Conservation (phyloP, 2,329 filamentous ascomycete genomes). For the Beauveria medogensis region DNA sequence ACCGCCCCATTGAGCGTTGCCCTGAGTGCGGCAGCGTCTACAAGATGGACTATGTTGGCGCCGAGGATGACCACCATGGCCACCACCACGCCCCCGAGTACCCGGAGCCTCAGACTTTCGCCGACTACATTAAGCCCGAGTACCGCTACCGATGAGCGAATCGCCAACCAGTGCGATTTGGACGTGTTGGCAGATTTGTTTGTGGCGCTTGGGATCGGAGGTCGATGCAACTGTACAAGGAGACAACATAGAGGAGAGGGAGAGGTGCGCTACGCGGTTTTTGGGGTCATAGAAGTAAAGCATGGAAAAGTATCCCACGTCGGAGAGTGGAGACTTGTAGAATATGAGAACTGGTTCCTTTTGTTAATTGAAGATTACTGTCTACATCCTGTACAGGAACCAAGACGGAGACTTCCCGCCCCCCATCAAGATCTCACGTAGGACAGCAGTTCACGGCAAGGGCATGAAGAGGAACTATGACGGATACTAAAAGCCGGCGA, state of each 20-base stretch:
- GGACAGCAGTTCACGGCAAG: background rate
- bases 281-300: slow-evolving; percentile 14
- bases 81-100: slow-evolving; percentile 52
- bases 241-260: background rate
- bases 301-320: slow-evolving; percentile 15
- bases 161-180: background rate
- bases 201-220: background rate
- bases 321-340: slow-evolving; percentile 26
- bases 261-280: slow-evolving; percentile 10
- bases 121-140: slow-evolving; percentile 90
- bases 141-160: slow-evolving; percentile 63
- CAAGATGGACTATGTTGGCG: slow-evolving; percentile 96
- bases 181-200: background rate
- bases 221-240: slow-evolving; percentile 2
- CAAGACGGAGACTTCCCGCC: too few species aligned
- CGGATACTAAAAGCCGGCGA: too few species aligned
- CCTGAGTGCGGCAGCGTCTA: slow-evolving; percentile 92
- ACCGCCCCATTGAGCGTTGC: slow-evolving; percentile 90
- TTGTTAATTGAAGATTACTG: slow-evolving; percentile 26
- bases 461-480: background rate
- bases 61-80: slow-evolving; percentile 62
- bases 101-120: slow-evolving; percentile 91
- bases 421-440: background rate
- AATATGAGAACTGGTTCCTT: slow-evolving; percentile 29
- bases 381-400: background rate